Conservation (phyloP, 768 basidiomycete species). For the Suillus decipiens region DNA sequence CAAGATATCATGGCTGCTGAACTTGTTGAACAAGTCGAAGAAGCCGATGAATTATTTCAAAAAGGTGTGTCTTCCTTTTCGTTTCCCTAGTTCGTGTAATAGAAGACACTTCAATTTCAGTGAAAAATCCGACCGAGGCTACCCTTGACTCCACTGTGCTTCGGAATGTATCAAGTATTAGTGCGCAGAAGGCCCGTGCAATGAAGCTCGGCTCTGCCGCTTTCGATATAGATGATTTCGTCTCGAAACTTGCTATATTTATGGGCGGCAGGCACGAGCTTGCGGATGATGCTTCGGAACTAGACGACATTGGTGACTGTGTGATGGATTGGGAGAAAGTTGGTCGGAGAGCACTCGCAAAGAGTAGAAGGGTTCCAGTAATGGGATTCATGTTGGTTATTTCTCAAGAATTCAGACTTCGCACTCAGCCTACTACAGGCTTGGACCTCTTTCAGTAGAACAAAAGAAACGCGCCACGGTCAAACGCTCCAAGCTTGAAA, state of each 20-base stretch:
- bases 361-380: slow-evolving; percentile 76
- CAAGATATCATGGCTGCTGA: slow-evolving; percentile 59
- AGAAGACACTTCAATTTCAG: slow-evolving; percentile 34
- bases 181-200: slow-evolving; percentile 85
- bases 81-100: slow-evolving; percentile 1
- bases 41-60: slow-evolving; percentile 62
- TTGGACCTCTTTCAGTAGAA: slow-evolving; percentile 87
- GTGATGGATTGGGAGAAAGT: slow-evolving; percentile 82
- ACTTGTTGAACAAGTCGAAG: slow-evolving; percentile 54
- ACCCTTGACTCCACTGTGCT: slow-evolving; percentile 87
- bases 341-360: slow-evolving; percentile 80
- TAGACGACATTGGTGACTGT: slow-evolving; percentile 50
- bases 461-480: slow-evolving; percentile 68
- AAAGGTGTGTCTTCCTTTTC: slow-evolving; percentile 47
- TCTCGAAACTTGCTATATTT: slow-evolving; percentile 69
- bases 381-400: slow-evolving; percentile 84
- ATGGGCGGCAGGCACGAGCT: slow-evolving; percentile 67
- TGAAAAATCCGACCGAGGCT: slow-evolving; percentile 84
- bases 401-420: background rate
- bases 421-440: slow-evolving; percentile 51
- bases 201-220: slow-evolving; percentile 87
- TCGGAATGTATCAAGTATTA: slow-evolving; percentile 72
- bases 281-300: slow-evolving; percentile 49
- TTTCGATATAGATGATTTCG: slow-evolving; percentile 92
- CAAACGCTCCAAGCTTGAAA: slow-evolving; percentile 71